Evolutionary conservation across 306 rosid species (phyloP).

Genomic region (Malus sylvestris): DNA sequence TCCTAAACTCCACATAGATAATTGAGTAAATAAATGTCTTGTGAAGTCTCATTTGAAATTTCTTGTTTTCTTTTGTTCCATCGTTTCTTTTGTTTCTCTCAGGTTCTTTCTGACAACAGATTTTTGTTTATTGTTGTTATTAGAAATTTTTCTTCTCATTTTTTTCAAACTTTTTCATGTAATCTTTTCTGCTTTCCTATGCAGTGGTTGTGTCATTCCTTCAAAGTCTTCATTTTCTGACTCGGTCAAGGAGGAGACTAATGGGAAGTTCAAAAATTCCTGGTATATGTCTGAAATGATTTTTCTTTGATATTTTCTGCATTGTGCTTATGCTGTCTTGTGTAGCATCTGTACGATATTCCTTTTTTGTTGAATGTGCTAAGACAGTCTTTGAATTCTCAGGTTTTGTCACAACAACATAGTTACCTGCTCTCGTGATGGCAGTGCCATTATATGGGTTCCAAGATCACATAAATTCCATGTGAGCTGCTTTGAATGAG

Average conservation of each 20-base stretch:
- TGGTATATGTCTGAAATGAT: conserved; percentile 38
- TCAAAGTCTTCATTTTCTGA: conserved; percentile 56
- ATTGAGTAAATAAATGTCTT: neutral
- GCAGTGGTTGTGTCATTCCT: conserved; percentile 81
- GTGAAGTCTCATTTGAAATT: neutral
- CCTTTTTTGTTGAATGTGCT: conserved; percentile 11
- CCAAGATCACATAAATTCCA: conserved; percentile 85
- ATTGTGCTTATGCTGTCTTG: conserved; percentile 6
- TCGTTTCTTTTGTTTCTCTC: neutral
- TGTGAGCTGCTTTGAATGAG: conserved; percentile 44
- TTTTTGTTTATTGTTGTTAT: neutral
- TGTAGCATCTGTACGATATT: neutral
- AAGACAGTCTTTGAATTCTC: conserved; percentile 23
- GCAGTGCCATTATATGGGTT: conserved; percentile 95
- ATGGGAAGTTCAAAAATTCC: conserved; percentile 59
- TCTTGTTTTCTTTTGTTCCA: neutral
- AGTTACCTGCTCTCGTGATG: conserved; percentile 94
- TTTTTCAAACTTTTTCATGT: conserved; percentile 4
- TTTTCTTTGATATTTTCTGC: neutral
- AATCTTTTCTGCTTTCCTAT: conserved; percentile 20
- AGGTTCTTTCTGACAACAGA: neutral
- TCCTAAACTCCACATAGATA: neutral
- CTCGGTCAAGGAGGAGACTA: conserved; percentile 57
- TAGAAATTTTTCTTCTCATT: neutral
- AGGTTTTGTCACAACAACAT: conserved; percentile 90